Base-by-base conservation (phyloP, 2,329 filamentous ascomycete genomes). In the Alternaria viburni region DNA sequence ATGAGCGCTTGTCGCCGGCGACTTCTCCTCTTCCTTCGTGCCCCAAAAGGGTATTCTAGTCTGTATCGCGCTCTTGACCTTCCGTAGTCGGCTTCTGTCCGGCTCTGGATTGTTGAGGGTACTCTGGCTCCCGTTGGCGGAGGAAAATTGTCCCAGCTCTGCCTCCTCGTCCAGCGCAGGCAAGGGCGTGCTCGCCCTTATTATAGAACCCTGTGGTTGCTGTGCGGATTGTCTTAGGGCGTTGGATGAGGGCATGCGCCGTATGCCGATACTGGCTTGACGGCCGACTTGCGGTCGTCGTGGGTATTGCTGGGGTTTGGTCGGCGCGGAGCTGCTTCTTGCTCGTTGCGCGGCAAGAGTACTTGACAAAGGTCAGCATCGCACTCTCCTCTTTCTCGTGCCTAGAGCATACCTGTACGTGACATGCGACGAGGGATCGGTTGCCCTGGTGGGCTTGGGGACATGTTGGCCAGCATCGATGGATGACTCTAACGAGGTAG, bases 221-320 rank as follows among this genome's bases (percentile, higher is more conserved):
- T 68, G 61, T 21, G 69, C 69, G 25, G 66, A 56, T 52, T 74
- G 73, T 30, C 71, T 69, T 25, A 76, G 55, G 12, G 68, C 60
- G 45, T 66, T 65, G 21, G 69, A 69, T 11, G 76, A 74, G n/a
- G 75, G 74, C 67, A 75, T 73, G 12, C 78, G 71, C 21, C 75
- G 68, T 23, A 80, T 79, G 5, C 76, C 76, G 59, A 80, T 79
- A 57, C 77, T 80, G 36, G 77, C 73, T 58, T 80, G 74, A 41
- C 77, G 69, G 19, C 73, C 73, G 25, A 68, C 65, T 25, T 57
- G 46, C 13, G 77, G 76, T 11, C 76, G 74, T n/a, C 61, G 65
- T 62, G 68, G 69, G 26, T 65, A 69, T 44, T 71, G 73, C 50
- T 70, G 71, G 28, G 66, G 66, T 52, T 62, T 61, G 30, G 67